Conservation (phyloP, 1,284 basidiomycete genomes). For the Pascua sp. region DNA sequence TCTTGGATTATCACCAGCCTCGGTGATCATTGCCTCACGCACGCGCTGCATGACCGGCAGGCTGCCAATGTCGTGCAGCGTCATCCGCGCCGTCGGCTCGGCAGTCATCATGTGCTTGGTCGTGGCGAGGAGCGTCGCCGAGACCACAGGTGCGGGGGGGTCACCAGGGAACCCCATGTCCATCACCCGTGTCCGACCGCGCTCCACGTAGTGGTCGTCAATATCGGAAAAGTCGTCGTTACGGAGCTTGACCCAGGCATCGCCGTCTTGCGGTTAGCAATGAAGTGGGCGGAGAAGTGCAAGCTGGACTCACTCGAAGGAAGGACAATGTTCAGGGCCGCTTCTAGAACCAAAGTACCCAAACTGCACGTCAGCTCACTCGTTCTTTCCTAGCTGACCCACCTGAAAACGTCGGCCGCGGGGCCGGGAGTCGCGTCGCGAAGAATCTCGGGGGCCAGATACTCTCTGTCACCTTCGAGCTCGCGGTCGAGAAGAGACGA, state of each 20-base stretch:
- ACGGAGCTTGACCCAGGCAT: slow-evolving; percentile 89
- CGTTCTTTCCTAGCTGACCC: slow-evolving; percentile 33
- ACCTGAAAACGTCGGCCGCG: slow-evolving; percentile 92
- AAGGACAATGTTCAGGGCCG: slow-evolving; percentile 87
- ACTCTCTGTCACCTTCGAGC: slow-evolving; percentile 90
- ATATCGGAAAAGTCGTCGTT: slow-evolving; percentile 88
- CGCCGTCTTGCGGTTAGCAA: slow-evolving; percentile 45
- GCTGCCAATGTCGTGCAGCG: slow-evolving; percentile 57
- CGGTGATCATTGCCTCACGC: slow-evolving; percentile 36
- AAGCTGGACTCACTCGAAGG: slow-evolving; percentile 75
- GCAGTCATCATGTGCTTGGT: slow-evolving; percentile 74
- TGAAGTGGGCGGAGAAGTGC: neutral
- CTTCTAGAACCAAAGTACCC: slow-evolving; percentile 90
- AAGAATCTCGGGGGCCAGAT: slow-evolving; percentile 91
- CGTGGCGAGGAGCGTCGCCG: slow-evolving; percentile 62
- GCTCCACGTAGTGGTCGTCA: slow-evolving; percentile 52
- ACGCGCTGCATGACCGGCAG: slow-evolving; percentile 63
- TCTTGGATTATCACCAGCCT: neutral
- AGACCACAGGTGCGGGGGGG: slow-evolving; percentile 49
- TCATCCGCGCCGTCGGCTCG: slow-evolving; percentile 60
- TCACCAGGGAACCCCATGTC: slow-evolving; percentile 8
- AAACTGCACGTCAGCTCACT: slow-evolving; percentile 56
- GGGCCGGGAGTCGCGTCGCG: slow-evolving; percentile 77
- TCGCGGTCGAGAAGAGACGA: slow-evolving; percentile 46
- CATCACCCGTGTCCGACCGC: slow-evolving; percentile 8